A percentile compares a stretch with the other conserved stretches of the same genome.
phyloP scores from a whole-genome alignment of 176 grass and related monocot species.

The Zea luxurians region DNA sequence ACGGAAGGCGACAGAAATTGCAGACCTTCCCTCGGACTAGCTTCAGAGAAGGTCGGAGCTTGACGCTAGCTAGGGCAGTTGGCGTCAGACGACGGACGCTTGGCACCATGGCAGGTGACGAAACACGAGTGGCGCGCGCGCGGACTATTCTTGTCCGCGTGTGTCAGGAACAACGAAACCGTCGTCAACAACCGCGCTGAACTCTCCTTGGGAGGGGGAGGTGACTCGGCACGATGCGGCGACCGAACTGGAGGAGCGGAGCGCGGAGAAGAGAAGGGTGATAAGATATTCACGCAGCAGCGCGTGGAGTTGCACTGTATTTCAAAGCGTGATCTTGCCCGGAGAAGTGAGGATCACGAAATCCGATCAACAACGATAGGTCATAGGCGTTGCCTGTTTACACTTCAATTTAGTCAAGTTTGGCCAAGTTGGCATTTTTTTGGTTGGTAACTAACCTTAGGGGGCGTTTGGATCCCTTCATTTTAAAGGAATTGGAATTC shows the following conservation, averaged over 20 bases:
- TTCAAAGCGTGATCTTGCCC: neutral
- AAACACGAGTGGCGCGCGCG: neutral
- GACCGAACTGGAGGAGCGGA: neutral
- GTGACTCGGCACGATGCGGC: neutral
- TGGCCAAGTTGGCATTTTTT: no score
- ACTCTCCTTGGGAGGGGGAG: neutral
- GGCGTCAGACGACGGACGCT: neutral
- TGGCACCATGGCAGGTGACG: neutral
- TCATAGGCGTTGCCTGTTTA: no score
- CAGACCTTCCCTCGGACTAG: constrained; percentile 6
- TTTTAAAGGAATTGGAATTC: no score
- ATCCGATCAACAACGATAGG: no score
- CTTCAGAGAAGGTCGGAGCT: neutral
- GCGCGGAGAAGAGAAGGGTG: no score
- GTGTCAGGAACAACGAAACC: neutral
- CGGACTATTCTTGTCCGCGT: neutral
- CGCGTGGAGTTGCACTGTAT: neutral
- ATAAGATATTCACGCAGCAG: neutral
- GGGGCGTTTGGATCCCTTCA: no score
- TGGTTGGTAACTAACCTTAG: no score
- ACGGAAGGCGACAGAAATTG: neutral
- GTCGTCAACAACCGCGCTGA: constrained; percentile 21
- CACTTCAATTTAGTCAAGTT: no score
- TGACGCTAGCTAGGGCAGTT: neutral
- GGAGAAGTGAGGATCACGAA: neutral